Base-by-base conservation (phyloP, 106 monocot species). In the Acorus gramineus region DNA sequence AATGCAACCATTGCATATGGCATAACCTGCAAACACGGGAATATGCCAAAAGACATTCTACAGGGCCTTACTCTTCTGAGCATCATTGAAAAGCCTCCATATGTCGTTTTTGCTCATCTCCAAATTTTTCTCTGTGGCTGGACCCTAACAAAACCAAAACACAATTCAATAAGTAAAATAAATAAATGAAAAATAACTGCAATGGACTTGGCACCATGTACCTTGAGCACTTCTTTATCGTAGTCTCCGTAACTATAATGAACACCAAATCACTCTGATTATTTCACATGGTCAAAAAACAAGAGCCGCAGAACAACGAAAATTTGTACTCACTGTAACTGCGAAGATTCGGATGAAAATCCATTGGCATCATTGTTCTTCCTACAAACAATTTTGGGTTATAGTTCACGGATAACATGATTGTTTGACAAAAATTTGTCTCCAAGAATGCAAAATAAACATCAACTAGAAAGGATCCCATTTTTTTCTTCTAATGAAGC, bases 41-140 rank as follows among this genome's bases (percentile, higher is more conserved):
- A 63, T 52, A 6, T 28, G 28, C 28, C 28, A 14, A 12, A 58
- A 47, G 6, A 64, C 44, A 56, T 42, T 44, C 43, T 12, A 9
- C 14, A 50, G 42, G 48, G 44, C 10, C 69, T 65, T 57, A 76
- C 76, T 77, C 52, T 13, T 14, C 71, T 77, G 65, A 70, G 76
- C 65, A 42, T 71, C 8, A 60, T 49, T 54, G 60, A 77, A 77
- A 46, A 77, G 76, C 43, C 71, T 65, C 76, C 65, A 58, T 50
- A 77, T 55, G 59, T 71, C 65, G 54, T n/a, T 55, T 48, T 43
- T 47, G 55, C 11, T 48, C 4, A 47, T 55, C 11, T 62, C 62
- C n/a, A 62, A 7, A 47, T 14, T 14, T 47, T 5, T 54, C 8
- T 53, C 62, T 5, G 71, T 14, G 5, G 54, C 7, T 47, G 71